Evolutionary conservation across 106 monocot genomes (phyloP), one percentile per base, ranked within the genome.

Genomic region (Amphibolis antarctica): DNA sequence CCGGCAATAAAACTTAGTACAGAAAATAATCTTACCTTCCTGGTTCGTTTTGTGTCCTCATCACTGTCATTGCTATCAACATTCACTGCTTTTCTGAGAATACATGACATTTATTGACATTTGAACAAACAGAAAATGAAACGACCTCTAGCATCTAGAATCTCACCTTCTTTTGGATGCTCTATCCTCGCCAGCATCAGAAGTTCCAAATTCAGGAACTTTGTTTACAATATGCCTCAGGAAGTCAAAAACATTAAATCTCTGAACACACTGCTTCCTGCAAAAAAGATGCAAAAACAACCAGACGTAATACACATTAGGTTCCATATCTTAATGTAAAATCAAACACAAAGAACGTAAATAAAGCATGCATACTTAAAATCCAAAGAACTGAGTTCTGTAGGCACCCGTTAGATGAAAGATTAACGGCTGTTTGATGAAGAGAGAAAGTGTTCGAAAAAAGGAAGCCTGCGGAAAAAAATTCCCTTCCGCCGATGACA

Each of bases 191-290:
- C 72, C 76, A 42, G 71, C 77, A 74, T 88, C 80, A 55, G 71
- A 68, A 29, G 60, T 55, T 44, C 87, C 84, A 21, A 85, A 58
- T 60, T 92, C 87, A 49, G 92, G 92, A 69, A 88, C 92, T 69
- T 87, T 88, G 63, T 71, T 76, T 49, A 85, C 82, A 68, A 80
- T 66, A 28, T 92, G 84, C 66, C 60, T 88, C 47, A 88, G 66
- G 73, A 92, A 92, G 73, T 92, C 84, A 63, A 79, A 88, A 42
- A 82, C 80, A 63, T 66, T 78, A 55, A 60, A 86, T 14, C 65
- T 81, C 30, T 88, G 84, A 13, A 92, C 80, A 46, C 88, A 85
- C 66, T 80, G 82, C 76, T 88, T 92, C 71, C 92, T 88, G 82
- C 28, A 56, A 60, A n/a, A n/a, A n/a, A n/a, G n/a, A n/a, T n/a